A percentile compares a stretch with the other conserved stretches of the same genome.
Evolutionary conservation across 2,329 filamentous ascomycete species (phyloP).

Genomic region (Trichoderma afroharzianum): DNA sequence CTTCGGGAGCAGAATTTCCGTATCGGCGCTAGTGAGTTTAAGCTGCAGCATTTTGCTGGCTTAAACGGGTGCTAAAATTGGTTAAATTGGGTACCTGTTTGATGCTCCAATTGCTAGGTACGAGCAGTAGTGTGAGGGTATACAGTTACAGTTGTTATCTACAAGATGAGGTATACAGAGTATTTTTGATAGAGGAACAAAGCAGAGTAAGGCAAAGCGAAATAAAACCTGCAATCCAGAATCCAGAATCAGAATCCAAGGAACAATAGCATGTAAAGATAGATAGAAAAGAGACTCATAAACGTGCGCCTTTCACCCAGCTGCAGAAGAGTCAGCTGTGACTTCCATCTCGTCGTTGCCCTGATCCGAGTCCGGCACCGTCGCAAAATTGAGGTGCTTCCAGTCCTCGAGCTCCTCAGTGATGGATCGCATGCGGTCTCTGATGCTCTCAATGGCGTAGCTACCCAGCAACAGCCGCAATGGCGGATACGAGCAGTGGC

Average conservation of each 20-base stretch:
- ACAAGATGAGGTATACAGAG: background rate
- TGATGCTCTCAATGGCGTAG: constrained; percentile 93
- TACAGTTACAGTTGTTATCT: background rate
- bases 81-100: background rate
- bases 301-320: background rate
- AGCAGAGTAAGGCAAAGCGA: background rate
- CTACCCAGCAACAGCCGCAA: constrained; percentile 81
- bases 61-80: background rate
- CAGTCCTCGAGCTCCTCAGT: constrained; percentile 95
- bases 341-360: constrained; percentile 1
- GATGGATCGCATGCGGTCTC: constrained; percentile 82
- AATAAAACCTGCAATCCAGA: background rate
- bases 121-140: background rate
- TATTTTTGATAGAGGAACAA: background rate
- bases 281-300: background rate
- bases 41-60: background rate
- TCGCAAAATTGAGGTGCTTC: constrained; percentile 75
- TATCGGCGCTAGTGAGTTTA: background rate
- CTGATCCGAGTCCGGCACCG: constrained; percentile 2
- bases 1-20: background rate
- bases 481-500: constrained; percentile 91
- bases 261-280: background rate
- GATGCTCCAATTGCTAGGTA: background rate
- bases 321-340: background rate
- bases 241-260: no score